Evolutionary conservation across 169 alveolate species (phyloP), one percentile per base, ranked within the genome.

Genomic region (Theileria sp.): DNA sequence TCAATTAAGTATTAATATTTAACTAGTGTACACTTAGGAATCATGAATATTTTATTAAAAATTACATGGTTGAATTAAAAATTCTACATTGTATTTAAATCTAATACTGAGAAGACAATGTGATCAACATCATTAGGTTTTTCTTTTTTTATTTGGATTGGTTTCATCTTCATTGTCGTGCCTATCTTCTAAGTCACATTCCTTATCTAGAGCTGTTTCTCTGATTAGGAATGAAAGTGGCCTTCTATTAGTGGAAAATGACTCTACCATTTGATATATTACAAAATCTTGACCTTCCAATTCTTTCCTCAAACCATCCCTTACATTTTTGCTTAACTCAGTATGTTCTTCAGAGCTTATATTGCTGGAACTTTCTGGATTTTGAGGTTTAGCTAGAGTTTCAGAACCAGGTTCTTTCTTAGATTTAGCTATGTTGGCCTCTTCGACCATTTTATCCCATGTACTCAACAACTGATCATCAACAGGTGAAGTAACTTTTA

Each of bases 241-340:
- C 8, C 89, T 34, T 44, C 89, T 19, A n/a, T 83, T 86, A 61
- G 49, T 30, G 5, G 89, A 83, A 81, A 83, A 83, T 34, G 80
- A 73, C 25, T 83, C 89, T 19, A 83, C 70, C 23, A 83, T 85
- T 30, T 73, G 83, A 44, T 79, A 82, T 44, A 82, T 10, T 38
- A 34, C 26, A 36, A 60, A 82, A 73, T 73, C 85, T 36, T 68
- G 62, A 8, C 44, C 87, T 9, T 68, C 67, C 74, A 30, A 71
- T 65, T 73, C 77, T 38, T 19, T 19, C 26, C 23, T 64, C 61
- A 56, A 36, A 30, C 44, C 80, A 12, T n/a, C 28, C 28, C 13
- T 6, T 0, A 34, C 66, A 0, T 36, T 54, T 19, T 6, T 54
- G 62, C n/a, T 58, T 13, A 21, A 13, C 0, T 44, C 8, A 44